Evolutionary conservation across 225 moss, liverwort and hornwort genomes (phyloP).

Genomic region (Bryum argenteum): DNA sequence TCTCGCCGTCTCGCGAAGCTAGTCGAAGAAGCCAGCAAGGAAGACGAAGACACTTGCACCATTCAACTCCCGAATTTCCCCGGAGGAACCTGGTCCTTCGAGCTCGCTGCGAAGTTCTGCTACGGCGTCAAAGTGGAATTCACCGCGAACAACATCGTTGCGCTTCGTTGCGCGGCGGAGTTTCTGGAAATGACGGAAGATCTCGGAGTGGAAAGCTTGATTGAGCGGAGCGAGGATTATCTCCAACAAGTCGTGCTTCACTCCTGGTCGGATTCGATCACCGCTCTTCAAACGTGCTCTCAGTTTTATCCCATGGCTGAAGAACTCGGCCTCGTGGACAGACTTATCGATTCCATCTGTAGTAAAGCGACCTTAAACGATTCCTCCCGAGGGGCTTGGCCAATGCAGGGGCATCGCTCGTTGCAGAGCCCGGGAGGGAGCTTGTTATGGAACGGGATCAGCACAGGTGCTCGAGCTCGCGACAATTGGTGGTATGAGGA

Average conservation of each 20-base stretch:
- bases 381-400: constrained; percentile 46
- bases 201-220: constrained; percentile 47
- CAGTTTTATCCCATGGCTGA: constrained; percentile 44
- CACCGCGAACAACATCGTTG: constrained; percentile 41
- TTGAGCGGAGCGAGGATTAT: constrained; percentile 50
- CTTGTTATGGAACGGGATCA: constrained; percentile 69
- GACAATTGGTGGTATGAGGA: constrained; percentile 70
- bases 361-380: constrained; percentile 49
- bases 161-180: constrained; percentile 59
- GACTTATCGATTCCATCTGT: constrained; percentile 49
- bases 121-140: constrained; percentile 66
- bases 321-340: constrained; percentile 52
- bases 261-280: constrained; percentile 57
- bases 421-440: constrained; percentile 64
- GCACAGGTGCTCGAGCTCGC: constrained; percentile 57
- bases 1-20: constrained; percentile 47
- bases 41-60: constrained; percentile 47
- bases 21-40: constrained; percentile 54
- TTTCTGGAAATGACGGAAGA: constrained; percentile 66
- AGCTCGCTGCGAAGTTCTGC: constrained; percentile 71
- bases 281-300: constrained; percentile 51
- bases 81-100: constrained; percentile 57
- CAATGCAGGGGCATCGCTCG: constrained; percentile 50
- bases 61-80: constrained; percentile 47
- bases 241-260: constrained; percentile 53